Conservation (phyloP, 331 rosid genomes). For the Acacia pycnantha region DNA sequence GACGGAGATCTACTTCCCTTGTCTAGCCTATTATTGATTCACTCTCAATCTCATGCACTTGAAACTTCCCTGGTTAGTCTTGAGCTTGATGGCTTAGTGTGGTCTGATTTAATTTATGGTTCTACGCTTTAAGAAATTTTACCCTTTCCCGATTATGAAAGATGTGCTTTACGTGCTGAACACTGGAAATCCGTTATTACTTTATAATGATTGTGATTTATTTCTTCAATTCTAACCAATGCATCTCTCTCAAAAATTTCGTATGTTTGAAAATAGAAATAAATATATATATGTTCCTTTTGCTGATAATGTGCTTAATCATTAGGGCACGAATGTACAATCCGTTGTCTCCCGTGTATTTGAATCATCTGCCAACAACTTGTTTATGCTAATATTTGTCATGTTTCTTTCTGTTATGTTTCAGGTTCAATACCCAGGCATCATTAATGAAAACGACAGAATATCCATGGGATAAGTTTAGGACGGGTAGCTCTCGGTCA, state of each 20-base stretch:
- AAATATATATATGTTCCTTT: not conserved
- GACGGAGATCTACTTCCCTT: not conserved
- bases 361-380: not conserved
- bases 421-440: not conserved
- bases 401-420: not conserved
- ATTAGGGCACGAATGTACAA: not conserved
- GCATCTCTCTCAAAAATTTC: not conserved
- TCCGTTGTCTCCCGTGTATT: not conserved
- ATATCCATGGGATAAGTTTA: not conserved
- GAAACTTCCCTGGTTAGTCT: not conserved
- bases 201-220: not conserved
- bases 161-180: not conserved
- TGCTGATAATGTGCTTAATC: not conserved
- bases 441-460: not conserved
- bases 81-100: not conserved
- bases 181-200: not conserved
- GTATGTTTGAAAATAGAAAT: not conserved
- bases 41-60: not conserved
- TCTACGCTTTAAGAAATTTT: not conserved
- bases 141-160: not conserved
- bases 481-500: not conserved
- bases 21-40: not conserved
- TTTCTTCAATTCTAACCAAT: not conserved
- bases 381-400: not conserved
- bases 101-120: not conserved